phyloP scores from a whole-genome alignment of 2,329 filamentous ascomycete genomes.

The Penicillium sp. region DNA sequence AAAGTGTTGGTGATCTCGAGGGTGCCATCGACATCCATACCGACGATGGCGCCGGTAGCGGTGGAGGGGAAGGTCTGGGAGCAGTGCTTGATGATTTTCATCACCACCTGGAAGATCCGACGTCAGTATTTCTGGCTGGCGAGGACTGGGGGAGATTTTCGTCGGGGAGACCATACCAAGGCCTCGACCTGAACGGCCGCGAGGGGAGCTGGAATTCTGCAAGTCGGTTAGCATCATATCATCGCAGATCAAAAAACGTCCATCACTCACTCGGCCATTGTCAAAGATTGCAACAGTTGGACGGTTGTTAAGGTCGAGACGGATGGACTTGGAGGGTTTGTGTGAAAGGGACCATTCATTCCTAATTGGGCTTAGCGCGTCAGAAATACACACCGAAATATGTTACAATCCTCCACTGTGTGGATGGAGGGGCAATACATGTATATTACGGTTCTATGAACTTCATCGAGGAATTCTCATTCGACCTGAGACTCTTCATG shows the following conservation, averaged over 20 bases:
- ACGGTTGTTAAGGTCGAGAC: constrained; percentile 19
- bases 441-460: constrained; percentile 2
- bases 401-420: accelerated
- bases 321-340: constrained; percentile 22
- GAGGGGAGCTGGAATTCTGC: constrained; percentile 67
- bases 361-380: constrained; percentile 21
- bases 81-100: constrained; percentile 98
- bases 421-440: constrained; percentile 21
- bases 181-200: constrained; percentile 92
- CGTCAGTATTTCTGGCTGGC: constrained; percentile 31
- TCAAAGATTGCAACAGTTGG: constrained; percentile 21
- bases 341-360: constrained; percentile 25
- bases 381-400: constrained; percentile 7
- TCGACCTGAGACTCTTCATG: background rate
- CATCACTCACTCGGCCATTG: constrained; percentile 26
- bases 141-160: constrained; percentile 32
- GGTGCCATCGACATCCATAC: constrained; percentile 79
- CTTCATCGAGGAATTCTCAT: background rate
- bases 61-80: constrained; percentile 82
- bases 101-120: constrained; percentile 65
- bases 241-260: background rate
- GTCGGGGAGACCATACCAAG: constrained; percentile 62
- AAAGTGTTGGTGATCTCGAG: constrained; percentile 95
- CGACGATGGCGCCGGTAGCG: constrained; percentile 85
- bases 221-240: constrained; percentile 18